Conservation (phyloP, 2,329 filamentous ascomycete species). For the Salinomyces thailandicus region DNA sequence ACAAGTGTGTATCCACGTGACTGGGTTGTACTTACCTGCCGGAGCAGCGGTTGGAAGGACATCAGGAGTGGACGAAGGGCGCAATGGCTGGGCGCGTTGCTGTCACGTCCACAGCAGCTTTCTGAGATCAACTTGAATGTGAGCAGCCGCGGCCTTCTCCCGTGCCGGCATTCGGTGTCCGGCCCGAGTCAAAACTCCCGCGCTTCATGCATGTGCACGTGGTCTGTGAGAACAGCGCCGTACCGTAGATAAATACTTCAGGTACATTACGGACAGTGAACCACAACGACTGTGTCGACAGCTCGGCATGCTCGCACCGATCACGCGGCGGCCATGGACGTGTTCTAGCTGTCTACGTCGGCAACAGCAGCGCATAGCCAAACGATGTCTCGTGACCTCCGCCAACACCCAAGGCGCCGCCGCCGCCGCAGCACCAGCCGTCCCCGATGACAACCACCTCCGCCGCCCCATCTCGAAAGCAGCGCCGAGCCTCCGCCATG, state of each 20-base stretch:
- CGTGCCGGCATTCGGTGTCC: too few relatives aligned
- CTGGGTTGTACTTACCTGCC: conserved; percentile 35
- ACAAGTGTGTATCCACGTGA: not conserved
- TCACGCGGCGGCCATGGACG: conserved; percentile 45
- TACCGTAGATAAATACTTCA: too few relatives aligned
- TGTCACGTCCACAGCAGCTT: too few relatives aligned
- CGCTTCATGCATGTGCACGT: too few relatives aligned
- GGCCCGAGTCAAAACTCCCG: too few relatives aligned
- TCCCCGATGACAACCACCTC: conserved; percentile 16
- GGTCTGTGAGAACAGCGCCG: too few relatives aligned
- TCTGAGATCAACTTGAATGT: too few relatives aligned
- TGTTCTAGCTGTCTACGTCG: conserved; percentile 50
- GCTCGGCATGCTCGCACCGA: conserved; percentile 34
- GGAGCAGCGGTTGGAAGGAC: conserved; percentile 44
- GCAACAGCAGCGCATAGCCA: conserved; percentile 21
- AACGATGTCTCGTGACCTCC: conserved; percentile 20
- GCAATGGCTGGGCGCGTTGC: too few relatives aligned
- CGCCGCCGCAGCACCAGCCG: conserved; percentile 28
- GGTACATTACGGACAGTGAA: too few relatives aligned
- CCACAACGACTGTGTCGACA: too few relatives aligned
- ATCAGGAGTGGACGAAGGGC: conserved; percentile 27
- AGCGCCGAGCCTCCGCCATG: conserved; percentile 39
- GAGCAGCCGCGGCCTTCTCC: too few relatives aligned
- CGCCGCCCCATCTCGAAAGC: conserved; percentile 30
- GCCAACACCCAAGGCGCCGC: conserved; percentile 25